Base-by-base conservation (phyloP, 139 green algal genomes). In the Desmodesmus armatus region DNA sequence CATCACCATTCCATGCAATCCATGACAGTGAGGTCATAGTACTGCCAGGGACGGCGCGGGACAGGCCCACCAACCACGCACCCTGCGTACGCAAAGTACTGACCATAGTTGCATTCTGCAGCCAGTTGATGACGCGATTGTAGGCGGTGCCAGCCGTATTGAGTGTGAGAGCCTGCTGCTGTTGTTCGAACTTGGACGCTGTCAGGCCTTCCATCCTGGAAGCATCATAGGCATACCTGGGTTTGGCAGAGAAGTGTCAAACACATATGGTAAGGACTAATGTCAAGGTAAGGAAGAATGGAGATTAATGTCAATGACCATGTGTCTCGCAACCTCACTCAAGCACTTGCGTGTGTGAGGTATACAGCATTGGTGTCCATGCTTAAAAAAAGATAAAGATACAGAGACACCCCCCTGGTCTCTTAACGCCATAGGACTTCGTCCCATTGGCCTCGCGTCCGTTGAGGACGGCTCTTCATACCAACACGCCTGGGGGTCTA, bases 181-280 rank as follows among this genome's bases (percentile, higher is more conserved):
- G 21, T 23, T 11, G 9, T 9, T 51, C 69, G 6, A 21, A 21
- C 3, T 19, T 77, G 19, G 40, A 77, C 39, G 11, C 3, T 35
- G 69, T 77, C 33, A 77, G 40, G 21, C 69, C 69, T 35, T 77
- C 69, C 69, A 77, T 77, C 19, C 21, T 77, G 19, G 51, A 17
- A 39, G 39, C 60, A 39, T 77, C 40, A 31, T 53, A 77, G 4
- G 69, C 69, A 31, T 77, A 77, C 69, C 69, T 53, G 69, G 33
- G 51, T 21, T 7, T 47, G 39, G n/a, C 17, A n/a, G n/a, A n/a
- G n/a, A n/a, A n/a, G n/a, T n/a, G n/a, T n/a, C n/a, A n/a, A n/a
- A n/a, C n/a, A n/a, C n/a, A n/a, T n/a, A n/a, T n/a, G n/a, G n/a
- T n/a, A n/a, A n/a, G n/a, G n/a, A n/a, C n/a, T n/a, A n/a, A n/a